These are phyloP conservation scores for Petunia hybrid DNA, from an alignment of 305 asterid genomes.

Conservation along the genomic window DNA sequence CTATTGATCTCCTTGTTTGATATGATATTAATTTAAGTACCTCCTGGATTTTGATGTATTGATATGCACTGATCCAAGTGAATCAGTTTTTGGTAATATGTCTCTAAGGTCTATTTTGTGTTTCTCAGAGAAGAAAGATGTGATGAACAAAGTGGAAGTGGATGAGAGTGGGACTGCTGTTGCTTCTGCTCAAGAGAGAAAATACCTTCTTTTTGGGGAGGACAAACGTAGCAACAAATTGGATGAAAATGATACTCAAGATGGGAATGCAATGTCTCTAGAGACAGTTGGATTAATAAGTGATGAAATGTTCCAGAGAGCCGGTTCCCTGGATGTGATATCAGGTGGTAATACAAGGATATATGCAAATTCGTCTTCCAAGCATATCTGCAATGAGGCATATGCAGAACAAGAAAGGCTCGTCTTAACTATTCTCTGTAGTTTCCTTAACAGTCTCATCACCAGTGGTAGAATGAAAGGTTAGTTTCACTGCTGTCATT, in stretches of 20 bases:
- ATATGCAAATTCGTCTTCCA: conserved; percentile 35
- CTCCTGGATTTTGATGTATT: neutral
- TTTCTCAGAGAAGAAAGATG: conserved; percentile 47
- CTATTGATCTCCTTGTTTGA: neutral
- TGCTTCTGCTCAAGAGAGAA: conserved; percentile 42
- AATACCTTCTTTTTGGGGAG: conserved; percentile 29
- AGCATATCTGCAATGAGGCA: conserved; percentile 35
- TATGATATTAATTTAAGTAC: conserved; percentile 14
- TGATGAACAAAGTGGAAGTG: conserved; percentile 31
- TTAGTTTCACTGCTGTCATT: conserved; percentile 10
- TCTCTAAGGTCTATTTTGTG: conserved; percentile 26
- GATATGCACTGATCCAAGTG: too few relatives aligned
- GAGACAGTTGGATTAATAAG: conserved; percentile 65
- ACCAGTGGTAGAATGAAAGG: conserved; percentile 59
- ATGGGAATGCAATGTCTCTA: conserved; percentile 61
- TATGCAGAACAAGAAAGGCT: conserved; percentile 73
- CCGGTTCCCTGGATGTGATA: conserved; percentile 41
- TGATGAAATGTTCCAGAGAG: conserved; percentile 53
- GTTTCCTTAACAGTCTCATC: conserved; percentile 59
- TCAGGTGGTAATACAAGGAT: conserved; percentile 35
- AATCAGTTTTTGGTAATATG: neutral
- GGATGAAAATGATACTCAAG: conserved; percentile 36
- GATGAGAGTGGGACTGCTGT: conserved; percentile 39
- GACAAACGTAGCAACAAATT: conserved; percentile 37
- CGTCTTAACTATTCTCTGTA: conserved; percentile 52